Percentiles rank a stretch among this genome's conserved stretches.
These are phyloP conservation scores for Trichoderma hamatum DNA, from an alignment of 2,329 filamentous ascomycete species.

Conservation along the genomic window DNA sequence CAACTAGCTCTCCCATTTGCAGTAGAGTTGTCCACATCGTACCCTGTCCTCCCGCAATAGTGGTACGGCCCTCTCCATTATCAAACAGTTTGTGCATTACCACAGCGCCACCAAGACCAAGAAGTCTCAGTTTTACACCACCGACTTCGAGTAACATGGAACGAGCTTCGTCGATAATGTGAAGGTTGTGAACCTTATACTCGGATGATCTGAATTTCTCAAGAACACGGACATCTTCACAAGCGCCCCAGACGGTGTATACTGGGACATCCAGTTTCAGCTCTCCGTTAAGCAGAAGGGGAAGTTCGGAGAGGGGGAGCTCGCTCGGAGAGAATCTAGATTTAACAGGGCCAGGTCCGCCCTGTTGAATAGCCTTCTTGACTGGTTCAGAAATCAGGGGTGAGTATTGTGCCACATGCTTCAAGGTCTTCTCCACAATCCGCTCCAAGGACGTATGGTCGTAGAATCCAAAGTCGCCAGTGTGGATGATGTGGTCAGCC, in stretches of 20 bases:
- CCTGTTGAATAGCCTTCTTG: slow-evolving; percentile 67
- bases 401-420: slow-evolving; percentile 98
- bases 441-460: slow-evolving; percentile 93
- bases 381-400: slow-evolving; percentile 81
- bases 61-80: slow-evolving; percentile 96
- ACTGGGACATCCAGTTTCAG: slow-evolving; percentile 94
- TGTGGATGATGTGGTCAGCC: slow-evolving; percentile 97
- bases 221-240: slow-evolving; percentile 94
- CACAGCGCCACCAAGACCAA: slow-evolving; percentile 92
- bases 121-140: slow-evolving; percentile 90
- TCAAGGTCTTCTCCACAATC: slow-evolving; percentile 97
- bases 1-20: slow-evolving; percentile 97
- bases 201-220: slow-evolving; percentile 97
- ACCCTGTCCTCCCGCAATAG: slow-evolving; percentile 95
- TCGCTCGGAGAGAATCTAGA: slow-evolving; percentile 78
- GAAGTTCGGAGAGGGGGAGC: slow-evolving; percentile 88
- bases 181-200: slow-evolving; percentile 96
- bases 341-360: slow-evolving; percentile 79
- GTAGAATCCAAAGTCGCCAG: slow-evolving; percentile 98
- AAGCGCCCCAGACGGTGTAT: slow-evolving; percentile 98
- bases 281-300: slow-evolving; percentile 83
- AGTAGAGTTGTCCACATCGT: slow-evolving; percentile 99
- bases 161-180: slow-evolving; percentile 97
- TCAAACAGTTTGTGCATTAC: slow-evolving; percentile 99
- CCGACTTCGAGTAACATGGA: slow-evolving; percentile 93